Base-by-base conservation (phyloP, 495 filamentous ascomycete genomes). In the Aspergillus homomorphus region DNA sequence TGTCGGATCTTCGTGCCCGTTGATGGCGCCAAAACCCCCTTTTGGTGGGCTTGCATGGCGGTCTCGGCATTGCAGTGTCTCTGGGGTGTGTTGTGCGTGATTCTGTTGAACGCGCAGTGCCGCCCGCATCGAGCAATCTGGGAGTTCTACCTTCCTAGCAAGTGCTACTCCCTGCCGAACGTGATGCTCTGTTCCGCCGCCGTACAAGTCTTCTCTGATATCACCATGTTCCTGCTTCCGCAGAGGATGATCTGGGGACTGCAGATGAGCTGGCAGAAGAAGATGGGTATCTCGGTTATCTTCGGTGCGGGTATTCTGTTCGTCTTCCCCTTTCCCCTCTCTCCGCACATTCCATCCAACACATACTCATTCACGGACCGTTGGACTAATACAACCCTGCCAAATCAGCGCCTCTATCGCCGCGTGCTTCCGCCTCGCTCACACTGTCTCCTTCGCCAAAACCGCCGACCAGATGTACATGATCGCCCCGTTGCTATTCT, bases 231-330 rank as follows among this genome's bases (percentile, higher is more conserved):
- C 24, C n/a, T 72, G 1, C 51, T 78, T 18, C 75, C 75, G 3
- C 62, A 75, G 33, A 61, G 62, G 14, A 67, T 74, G 1, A 67
- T 78, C 38, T 77, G 73, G 71, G 50, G 53, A 1, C 56, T 79
- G 45, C 65, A 71, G 20, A 66, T 81, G 51, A 69, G 60, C 24
- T 56, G 65, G 42, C 59, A 61, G 19, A 74, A 77, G 50, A 77
- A 73, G 51, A n/a, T 75, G 24, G 76, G 75, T 7, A 54, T 81
- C 5, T 77, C 72, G 1, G 51, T 75, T 21, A 72, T 81, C 53
- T 73, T 81, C 54, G 70, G 73, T 22, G 54, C 73, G 22, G 77
- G 77, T 45, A 52, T 74, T 43, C 50, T 74, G 74, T 77, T 42
- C 66, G 74, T 58, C 20, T 24, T 23, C 28, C 21, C 33, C 33